Conservation (phyloP, 1,284 basidiomycete species). For the Athelia psychrophila region DNA sequence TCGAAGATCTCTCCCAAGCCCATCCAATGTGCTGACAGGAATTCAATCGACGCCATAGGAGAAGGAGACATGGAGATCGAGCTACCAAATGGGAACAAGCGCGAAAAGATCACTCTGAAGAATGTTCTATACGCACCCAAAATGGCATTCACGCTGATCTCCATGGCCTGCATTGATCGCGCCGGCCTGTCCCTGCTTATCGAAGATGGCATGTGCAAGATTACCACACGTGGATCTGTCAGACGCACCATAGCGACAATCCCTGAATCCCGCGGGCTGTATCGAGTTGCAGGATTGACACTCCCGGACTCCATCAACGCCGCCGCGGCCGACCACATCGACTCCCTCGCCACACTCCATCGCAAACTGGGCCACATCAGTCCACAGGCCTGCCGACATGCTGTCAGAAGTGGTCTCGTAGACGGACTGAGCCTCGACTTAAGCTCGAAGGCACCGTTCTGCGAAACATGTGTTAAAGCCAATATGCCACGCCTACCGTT, state of each 20-base stretch:
- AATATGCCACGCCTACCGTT: slow-evolving; percentile 28
- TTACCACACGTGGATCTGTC: slow-evolving; percentile 13
- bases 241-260: slow-evolving; percentile 19
- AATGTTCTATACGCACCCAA: slow-evolving; percentile 31
- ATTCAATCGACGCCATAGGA: slow-evolving; percentile 10
- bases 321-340: slow-evolving; percentile 7
- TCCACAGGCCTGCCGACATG: slow-evolving; percentile 16
- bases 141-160: slow-evolving; percentile 32
- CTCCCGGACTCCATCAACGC: slow-evolving; percentile 2
- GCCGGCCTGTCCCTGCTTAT: slow-evolving; percentile 19
- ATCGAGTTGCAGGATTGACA: slow-evolving; percentile 13
- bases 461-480: slow-evolving; percentile 30
- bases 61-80: slow-evolving; percentile 2
- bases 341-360: slow-evolving; percentile 26
- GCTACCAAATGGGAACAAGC: slow-evolving; percentile 3
- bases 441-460: slow-evolving; percentile 20
- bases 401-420: slow-evolving; percentile 24
- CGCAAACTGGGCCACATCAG: slow-evolving; percentile 30
- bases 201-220: slow-evolving; percentile 16
- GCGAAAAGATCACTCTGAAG: slow-evolving; percentile 19
- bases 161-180: slow-evolving; percentile 21
- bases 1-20: not conserved
- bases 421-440: slow-evolving; percentile 25
- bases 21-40: not conserved
- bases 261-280: slow-evolving; percentile 23